Evolutionary conservation across 441 rosid genomes (phyloP), one percentile per base, ranked within the genome.

Genomic region (Cnidoscolus chayamansa): DNA sequence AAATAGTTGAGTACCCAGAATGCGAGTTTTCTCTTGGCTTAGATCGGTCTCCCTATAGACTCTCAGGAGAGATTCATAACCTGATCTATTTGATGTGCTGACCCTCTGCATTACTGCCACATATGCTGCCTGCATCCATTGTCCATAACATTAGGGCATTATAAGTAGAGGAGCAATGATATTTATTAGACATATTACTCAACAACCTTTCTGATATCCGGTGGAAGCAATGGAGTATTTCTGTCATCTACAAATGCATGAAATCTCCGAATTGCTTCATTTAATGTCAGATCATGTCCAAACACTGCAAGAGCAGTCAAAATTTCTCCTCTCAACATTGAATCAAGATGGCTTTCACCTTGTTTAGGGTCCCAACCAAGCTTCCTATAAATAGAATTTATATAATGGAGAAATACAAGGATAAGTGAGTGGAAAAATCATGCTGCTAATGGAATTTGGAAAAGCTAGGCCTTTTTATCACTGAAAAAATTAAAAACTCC

Each of bases 281-380:
- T 79, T 65, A 83, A 81, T 35, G 97, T 91, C 81, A 74, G 83
- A 15, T 84, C 91, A 81, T 90, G 89, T 35, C 98, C 94, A 77
- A 84, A 81, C 48, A 65, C 70, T 68, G 94, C 93, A 72, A 93
- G 92, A 68, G 94, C 98, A 74, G 89, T 81, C 83, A 89, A 78
- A 71, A 93, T 70, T 84, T 95, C 95, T 78, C 97, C 98, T 83
- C 99, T 88, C 82, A 93, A 84, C 98, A 93, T 86, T 60, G 95
- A 84, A 79, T 95, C 94, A 58, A 90, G 88, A 85, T 91, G 98
- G 69, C 93, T 87, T 84, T 93, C 99, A n/a, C 95, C 97, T 78
- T 78, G 76, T 79, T 89, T 93, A 71, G 91, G 82, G 12, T 91
- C 98, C 98, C 98, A 93, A 71, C 97, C 93, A 53, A 90, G 95